Conservation (phyloP, 2,329 filamentous ascomycete genomes). For the Diaporthe caulivora region DNA sequence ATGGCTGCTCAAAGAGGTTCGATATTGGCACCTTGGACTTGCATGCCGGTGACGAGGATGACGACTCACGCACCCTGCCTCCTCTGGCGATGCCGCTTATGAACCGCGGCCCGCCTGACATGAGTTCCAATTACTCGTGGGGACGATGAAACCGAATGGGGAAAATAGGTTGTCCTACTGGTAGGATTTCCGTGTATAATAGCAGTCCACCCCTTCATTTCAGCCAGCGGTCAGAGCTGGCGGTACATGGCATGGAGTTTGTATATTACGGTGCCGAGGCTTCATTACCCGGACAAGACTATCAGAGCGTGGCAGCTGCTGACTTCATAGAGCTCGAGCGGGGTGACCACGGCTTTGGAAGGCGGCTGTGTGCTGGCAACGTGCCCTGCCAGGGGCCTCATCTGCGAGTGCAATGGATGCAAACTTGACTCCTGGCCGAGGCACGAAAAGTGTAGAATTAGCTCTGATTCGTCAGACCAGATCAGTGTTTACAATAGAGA, state of each 20-base stretch:
- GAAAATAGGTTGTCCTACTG: background rate
- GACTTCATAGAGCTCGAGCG: background rate
- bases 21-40: slow-evolving; percentile 66
- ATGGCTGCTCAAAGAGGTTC: slow-evolving; percentile 79
- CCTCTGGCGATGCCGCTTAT: slow-evolving; percentile 48
- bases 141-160: background rate
- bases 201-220: background rate
- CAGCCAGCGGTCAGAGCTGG: background rate
- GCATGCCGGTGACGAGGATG: slow-evolving; percentile 48
- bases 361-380: background rate
- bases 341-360: background rate
- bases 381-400: background rate
- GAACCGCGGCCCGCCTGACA: slow-evolving; percentile 29
- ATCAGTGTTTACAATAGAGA: background rate
- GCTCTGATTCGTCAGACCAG: background rate
- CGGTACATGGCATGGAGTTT: background rate
- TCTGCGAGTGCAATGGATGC: background rate
- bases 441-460: background rate
- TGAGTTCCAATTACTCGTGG: slow-evolving; percentile 15
- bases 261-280: background rate
- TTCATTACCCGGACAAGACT: background rate
- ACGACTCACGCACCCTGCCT: slow-evolving; percentile 44
- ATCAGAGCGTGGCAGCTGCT: background rate
- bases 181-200: slow-evolving; percentile 18
- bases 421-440: background rate